phyloP scores from a whole-genome alignment of 805 yeast species.

The Kockiozyma suomiensis region DNA sequence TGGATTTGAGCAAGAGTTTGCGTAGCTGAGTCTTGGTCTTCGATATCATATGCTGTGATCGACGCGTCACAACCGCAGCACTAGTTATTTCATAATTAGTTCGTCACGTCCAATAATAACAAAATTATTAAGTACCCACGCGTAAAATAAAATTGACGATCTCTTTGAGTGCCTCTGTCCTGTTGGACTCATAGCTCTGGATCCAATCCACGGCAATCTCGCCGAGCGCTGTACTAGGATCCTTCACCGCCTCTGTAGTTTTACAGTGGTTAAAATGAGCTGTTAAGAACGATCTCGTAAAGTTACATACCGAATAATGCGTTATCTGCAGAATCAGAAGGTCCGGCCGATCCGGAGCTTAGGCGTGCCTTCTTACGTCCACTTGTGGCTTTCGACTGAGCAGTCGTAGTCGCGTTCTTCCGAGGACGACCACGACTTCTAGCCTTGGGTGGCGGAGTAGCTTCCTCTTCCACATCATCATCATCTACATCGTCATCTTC shows the following conservation, averaged over 20 bases:
- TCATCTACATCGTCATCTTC: too few species aligned
- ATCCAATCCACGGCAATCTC: conserved; percentile 63
- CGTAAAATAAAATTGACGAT: conserved; percentile 70
- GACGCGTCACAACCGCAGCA: conserved; percentile 30
- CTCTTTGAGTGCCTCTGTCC: conserved; percentile 56
- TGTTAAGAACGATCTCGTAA: not conserved
- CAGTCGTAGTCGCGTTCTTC: not conserved
- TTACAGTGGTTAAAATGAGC: not conserved
- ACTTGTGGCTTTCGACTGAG: not conserved
- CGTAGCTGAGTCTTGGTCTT: conserved; percentile 65
- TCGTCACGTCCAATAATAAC: not conserved
- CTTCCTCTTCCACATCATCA: conserved; percentile 5
- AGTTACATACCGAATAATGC: conserved; percentile 20
- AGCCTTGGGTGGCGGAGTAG: not conserved
- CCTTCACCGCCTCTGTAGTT: conserved; percentile 52
- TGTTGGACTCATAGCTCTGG: conserved; percentile 51
- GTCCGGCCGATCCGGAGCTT: not conserved
- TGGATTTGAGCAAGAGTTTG: conserved; percentile 77
- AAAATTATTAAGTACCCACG: conserved; percentile 13
- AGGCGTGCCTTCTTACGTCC: conserved; percentile 8
- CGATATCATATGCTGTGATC: conserved; percentile 70
- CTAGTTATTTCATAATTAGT: not conserved
- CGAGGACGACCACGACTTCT: conserved; percentile 13
- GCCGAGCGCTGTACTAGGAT: conserved; percentile 52
- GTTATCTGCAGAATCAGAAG: conserved; percentile 13